Conservation (phyloP, 257 asterid genomes). For the Nicotiana knightiana region DNA sequence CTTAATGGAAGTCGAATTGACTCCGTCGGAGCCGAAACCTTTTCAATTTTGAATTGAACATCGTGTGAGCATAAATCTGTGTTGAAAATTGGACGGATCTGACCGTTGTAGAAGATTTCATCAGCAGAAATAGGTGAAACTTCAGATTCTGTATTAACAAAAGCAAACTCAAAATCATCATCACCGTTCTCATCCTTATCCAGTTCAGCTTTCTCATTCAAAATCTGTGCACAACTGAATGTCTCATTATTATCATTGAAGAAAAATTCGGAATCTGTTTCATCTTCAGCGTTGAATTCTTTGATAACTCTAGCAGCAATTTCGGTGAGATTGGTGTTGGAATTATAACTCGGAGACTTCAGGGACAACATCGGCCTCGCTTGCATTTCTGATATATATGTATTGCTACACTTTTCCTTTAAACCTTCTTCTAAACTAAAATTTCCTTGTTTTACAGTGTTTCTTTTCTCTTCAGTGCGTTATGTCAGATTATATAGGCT, state of each 20-base stretch:
- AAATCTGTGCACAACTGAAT: too few species aligned
- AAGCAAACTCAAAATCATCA: conserved; percentile 27
- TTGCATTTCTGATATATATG: conserved; percentile 9
- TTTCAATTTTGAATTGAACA: background rate
- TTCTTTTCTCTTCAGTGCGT: background rate
- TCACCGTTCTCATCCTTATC: background rate
- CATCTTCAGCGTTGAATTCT: conserved; percentile 16
- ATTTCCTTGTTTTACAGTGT: too few species aligned
- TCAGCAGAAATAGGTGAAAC: conserved; percentile 32
- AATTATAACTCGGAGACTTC: conserved; percentile 21
- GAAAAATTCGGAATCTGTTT: background rate
- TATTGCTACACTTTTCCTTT: background rate
- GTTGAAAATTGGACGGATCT: conserved; percentile 57
- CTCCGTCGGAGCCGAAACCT: conserved; percentile 9
- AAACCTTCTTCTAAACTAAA: background rate
- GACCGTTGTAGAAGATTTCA: conserved; percentile 62
- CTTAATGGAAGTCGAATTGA: conserved; percentile 42
- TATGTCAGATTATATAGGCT: background rate
- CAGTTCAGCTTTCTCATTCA: background rate
- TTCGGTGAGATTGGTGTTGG: conserved; percentile 18
- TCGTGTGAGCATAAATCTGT: conserved; percentile 20
- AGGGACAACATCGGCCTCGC: conserved; percentile 3
- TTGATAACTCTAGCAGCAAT: conserved; percentile 31
- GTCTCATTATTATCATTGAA: background rate
- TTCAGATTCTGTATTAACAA: conserved; percentile 1